Evolutionary conservation across 257 asterid genomes (phyloP).

Genomic region (Leonotis leonurus): DNA sequence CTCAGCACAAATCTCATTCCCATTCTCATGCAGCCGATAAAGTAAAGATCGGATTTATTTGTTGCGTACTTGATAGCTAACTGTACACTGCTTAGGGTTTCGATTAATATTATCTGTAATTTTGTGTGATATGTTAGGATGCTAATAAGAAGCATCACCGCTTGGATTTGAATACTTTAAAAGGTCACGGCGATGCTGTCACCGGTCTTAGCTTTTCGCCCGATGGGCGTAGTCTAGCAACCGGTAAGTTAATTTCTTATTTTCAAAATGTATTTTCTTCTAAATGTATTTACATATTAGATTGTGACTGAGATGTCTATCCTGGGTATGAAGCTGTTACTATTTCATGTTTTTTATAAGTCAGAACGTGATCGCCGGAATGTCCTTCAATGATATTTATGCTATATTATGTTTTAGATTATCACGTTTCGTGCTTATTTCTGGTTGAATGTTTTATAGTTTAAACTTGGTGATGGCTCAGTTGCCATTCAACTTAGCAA

Average conservation of each 20-base stretch:
- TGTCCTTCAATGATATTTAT: not conserved
- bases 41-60: conserved; percentile 35
- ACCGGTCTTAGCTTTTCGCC: conserved; percentile 75
- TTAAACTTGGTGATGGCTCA: no score
- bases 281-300: not conserved
- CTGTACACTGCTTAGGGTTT: conserved; percentile 21
- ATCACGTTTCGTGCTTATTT: not conserved
- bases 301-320: not conserved
- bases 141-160: conserved; percentile 75
- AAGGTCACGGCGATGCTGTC: conserved; percentile 95
- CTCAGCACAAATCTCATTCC: conserved; percentile 57
- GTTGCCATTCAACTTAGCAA: no score
- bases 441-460: not conserved
- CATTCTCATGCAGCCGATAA: conserved; percentile 71
- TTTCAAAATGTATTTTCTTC: no score
- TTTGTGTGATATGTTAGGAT: conserved; percentile 47
- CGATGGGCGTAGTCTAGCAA: conserved; percentile 73
- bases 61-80: not conserved
- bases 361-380: not conserved
- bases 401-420: not conserved
- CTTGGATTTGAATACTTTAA: conserved; percentile 92
- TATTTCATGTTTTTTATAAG: not conserved
- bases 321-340: not conserved
- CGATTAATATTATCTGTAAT: not conserved
- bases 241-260: conserved; percentile 53